These are phyloP conservation scores for Candida coleopterorum DNA, from an alignment of 805 yeast species.

Conservation along the genomic window DNA sequence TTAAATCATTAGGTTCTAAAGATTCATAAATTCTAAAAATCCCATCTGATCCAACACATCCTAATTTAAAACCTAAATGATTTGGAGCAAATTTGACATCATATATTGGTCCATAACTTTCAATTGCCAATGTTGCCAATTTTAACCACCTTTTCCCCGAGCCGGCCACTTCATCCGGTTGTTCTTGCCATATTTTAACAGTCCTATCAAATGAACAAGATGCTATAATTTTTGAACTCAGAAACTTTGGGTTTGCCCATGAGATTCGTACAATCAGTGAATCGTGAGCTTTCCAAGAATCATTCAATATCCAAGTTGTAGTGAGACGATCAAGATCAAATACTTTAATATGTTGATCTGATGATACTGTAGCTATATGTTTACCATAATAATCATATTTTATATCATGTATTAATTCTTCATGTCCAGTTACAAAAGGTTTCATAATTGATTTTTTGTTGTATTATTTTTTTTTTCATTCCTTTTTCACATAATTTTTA, in stretches of 20 bases:
- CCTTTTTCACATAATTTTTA: no score
- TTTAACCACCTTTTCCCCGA: conserved; percentile 83
- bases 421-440: conserved; percentile 87
- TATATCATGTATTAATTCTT: conserved; percentile 85
- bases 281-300: conserved; percentile 95
- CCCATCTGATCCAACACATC: conserved; percentile 88
- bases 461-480: conserved; percentile 4
- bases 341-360: conserved; percentile 89
- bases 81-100: conserved; percentile 88
- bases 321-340: conserved; percentile 68
- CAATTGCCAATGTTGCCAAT: conserved; percentile 68
- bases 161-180: conserved; percentile 66
- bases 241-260: conserved; percentile 93
- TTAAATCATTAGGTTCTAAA: conserved; percentile 80
- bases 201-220: conserved; percentile 89
- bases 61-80: conserved; percentile 75
- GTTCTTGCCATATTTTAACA: conserved; percentile 87
- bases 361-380: conserved; percentile 89
- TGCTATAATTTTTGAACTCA: conserved; percentile 71
- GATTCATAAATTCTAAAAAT: conserved; percentile 81
- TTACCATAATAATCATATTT: conserved; percentile 91
- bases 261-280: conserved; percentile 74
- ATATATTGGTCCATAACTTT: conserved; percentile 83
- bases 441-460: conserved; percentile 27
- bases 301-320: conserved; percentile 77